Percentiles rank a stretch among this genome's conserved stretches.
These are phyloP conservation scores for Excoecaria agallocha DNA, from an alignment of 345 rosid genomes.

Conservation along the genomic window DNA sequence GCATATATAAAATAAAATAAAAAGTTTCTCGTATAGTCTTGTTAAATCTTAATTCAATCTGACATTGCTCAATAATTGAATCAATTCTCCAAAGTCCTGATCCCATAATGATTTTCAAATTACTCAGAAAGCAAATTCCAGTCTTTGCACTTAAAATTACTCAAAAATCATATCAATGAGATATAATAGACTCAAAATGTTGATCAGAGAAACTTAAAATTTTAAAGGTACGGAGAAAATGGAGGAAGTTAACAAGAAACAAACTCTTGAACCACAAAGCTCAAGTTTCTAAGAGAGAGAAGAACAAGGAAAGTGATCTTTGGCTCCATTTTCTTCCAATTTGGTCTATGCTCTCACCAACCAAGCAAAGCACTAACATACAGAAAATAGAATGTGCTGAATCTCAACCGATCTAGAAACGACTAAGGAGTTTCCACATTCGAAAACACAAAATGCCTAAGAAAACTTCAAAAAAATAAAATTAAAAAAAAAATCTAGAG, in stretches of 20 bases:
- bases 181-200: neutral
- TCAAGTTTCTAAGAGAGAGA: neutral
- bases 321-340: too few species aligned
- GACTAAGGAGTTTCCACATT: slow-evolving; percentile 5
- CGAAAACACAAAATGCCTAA: neutral
- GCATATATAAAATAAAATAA: neutral
- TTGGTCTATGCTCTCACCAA: slow-evolving; percentile 16
- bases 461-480: neutral
- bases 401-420: slow-evolving; percentile 37
- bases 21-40: slow-evolving; percentile 1
- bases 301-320: slow-evolving; percentile 3
- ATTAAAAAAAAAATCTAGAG: too few species aligned
- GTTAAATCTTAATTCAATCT: neutral
- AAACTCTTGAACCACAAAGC: neutral
- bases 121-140: neutral
- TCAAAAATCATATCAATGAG: neutral
- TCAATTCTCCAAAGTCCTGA: slow-evolving; percentile 16
- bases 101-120: slow-evolving; percentile 11
- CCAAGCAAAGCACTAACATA: slow-evolving; percentile 16
- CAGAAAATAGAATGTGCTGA: slow-evolving; percentile 19
- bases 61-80: neutral
- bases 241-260: neutral
- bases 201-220: neutral
- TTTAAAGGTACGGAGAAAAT: neutral
- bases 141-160: slow-evolving; percentile 8